Evolutionary conservation across 202 grass and related monocot species (phyloP), one percentile per base, ranked within the genome.

Genomic region (Hordeum pubiflorum): DNA sequence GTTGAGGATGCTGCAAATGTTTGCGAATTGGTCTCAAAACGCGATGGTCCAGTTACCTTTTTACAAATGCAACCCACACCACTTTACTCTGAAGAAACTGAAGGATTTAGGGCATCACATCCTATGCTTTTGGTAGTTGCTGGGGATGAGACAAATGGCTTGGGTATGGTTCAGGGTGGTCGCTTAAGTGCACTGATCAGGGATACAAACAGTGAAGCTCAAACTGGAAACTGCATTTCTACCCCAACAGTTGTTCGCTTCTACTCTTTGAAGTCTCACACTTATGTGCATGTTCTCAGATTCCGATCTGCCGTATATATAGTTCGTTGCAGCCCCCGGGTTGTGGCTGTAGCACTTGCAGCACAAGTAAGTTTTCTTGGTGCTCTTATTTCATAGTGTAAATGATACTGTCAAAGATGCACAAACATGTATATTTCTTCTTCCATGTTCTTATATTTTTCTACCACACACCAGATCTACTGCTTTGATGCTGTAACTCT

Each of bases 401-500:
- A 79, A 44, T 83, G 32, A n/a, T 22, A 69, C 54, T 6, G 5
- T 20, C 4, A 37, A 57, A 68, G 32, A 56, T 76, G 37, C 0
- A 56, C n/a, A 39, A 14, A 24, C 32, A 20, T 79, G 13, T 31
- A 50, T 71, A 63, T 32, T 85, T 59, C 48, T n/a, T n/a, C 40
- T 32, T 32, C 74, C 74, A 81, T 59, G 72, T 85, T 43, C 85
- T 83, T 83, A 64, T 55, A 31, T 73, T 79, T 22, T 72, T 60
- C 61, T 68, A 62, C 84, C 75, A 58, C 78, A 54, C 44, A 41
- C 15, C 90, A 99, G 97, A 93, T 99, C 89, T 99, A 96, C 78
- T 99, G 97, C 81, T 99, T 99, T 87, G 92, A 99, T 88, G 92
- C 97, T 72, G 92, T 96, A 61, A 99, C 92, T 64, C 87, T 99